These are phyloP conservation scores for Tuber microsphaerosporum DNA, from an alignment of 495 filamentous ascomycete species.

Conservation along the genomic window DNA sequence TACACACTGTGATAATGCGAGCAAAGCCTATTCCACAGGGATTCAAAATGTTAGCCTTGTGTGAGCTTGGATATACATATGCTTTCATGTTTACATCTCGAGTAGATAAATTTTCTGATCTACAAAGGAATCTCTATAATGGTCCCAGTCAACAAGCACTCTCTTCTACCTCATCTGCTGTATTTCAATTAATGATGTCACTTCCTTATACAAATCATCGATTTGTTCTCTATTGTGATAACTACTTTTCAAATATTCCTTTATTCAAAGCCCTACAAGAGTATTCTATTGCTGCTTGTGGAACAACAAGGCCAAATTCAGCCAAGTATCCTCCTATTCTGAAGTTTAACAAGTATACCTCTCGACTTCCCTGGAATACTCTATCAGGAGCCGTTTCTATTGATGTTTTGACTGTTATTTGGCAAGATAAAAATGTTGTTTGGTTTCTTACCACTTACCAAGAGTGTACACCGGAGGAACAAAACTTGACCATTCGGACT, in stretches of 20 bases:
- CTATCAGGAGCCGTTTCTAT: neutral
- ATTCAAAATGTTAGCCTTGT: too few relatives aligned
- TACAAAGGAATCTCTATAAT: neutral
- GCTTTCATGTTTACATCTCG: too few relatives aligned
- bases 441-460: too few relatives aligned
- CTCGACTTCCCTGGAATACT: neutral
- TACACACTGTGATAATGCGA: too few relatives aligned
- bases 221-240: constrained; percentile 17
- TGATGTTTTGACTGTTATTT: neutral
- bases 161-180: neutral
- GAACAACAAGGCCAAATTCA: neutral
- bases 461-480: too few relatives aligned
- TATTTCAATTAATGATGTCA: neutral
- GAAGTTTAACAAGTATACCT: neutral
- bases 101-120: constrained; percentile 5
- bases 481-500: too few relatives aligned
- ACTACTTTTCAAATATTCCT: constrained; percentile 14
- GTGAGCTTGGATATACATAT: too few relatives aligned
- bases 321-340: neutral
- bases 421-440: neutral
- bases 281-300: constrained; percentile 10
- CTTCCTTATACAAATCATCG: neutral
- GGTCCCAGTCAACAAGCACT: neutral
- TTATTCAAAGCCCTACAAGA: neutral
- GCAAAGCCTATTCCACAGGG: too few relatives aligned